Evolutionary conservation across 306 rosid genomes (phyloP).

Genomic region (Quercus mongolica): DNA sequence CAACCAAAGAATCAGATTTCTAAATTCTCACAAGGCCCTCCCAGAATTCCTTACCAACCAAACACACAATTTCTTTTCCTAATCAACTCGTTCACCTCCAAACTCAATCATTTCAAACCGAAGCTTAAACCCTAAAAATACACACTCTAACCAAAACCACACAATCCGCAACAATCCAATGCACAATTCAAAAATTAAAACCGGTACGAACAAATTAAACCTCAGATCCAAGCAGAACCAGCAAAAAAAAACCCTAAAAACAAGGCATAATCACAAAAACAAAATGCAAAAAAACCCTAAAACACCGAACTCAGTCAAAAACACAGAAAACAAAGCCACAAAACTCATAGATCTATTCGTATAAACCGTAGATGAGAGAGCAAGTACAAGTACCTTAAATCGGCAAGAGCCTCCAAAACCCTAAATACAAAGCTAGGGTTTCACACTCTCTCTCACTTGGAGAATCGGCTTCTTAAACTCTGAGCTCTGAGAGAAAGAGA

Average conservation of each 20-base stretch:
- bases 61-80: neutral
- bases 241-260: neutral
- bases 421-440: neutral
- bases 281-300: neutral
- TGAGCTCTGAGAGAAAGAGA: neutral
- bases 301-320: neutral
- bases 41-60: neutral
- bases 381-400: conserved; percentile 5
- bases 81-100: neutral
- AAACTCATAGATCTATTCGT: neutral
- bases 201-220: neutral
- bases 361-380: neutral
- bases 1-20: too few species aligned
- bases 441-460: neutral
- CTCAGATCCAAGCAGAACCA: neutral
- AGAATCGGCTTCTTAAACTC: neutral
- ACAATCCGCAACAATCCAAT: conserved; percentile 1
- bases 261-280: too few species aligned
- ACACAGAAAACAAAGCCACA: neutral
- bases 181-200: neutral
- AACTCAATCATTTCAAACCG: neutral
- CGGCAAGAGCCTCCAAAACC: neutral
- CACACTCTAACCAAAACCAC: neutral
- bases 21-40: too few species aligned
- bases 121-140: conserved; percentile 2